Evolutionary conservation across 2,329 filamentous ascomycete genomes (phyloP), one percentile per base, ranked within the genome.

Genomic region (Reticulascus tulasneorum): DNA sequence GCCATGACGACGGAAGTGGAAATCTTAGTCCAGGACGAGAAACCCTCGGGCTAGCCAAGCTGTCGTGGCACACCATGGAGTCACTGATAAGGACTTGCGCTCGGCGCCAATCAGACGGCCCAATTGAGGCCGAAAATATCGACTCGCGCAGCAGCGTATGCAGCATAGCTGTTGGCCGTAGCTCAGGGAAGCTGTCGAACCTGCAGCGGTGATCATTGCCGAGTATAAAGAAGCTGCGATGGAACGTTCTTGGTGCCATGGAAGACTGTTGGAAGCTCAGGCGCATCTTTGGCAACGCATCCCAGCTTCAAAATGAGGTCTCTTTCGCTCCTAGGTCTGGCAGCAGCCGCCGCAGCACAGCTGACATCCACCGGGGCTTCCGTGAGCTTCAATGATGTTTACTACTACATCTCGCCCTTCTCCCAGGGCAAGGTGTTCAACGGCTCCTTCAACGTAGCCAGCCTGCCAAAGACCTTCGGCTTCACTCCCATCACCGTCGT

Each of bases 401-500:
- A 55, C 46, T 60, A 59, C 37, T 62, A 50, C 40, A 48, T 61
- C 35, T 60, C 58, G 3, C 59, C 59, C 16, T 60, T 47, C 38
- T 42, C 55, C 8, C 43, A 52, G 11, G 58, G 55, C 24, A 53
- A 52, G 12, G 36, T 55, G 24, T 26, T 38, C 11, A 40, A 48
- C 20, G 34, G 37, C 8, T 19, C 38, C 3, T 23, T 50, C 21
- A 29, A 32, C n/a, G 19, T 43, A 32, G 31, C 27, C 11, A 35
- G 38, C 3, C 42, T 59, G 3, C 47, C 52, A 6, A 38, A 38
- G 8, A 47, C 56, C 23, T 48, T 52, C 13, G 58, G 58, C 34
- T 59, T 63, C 46, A 47, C 48, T 9, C 56, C 59, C 5, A 50
- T 63, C 29, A 58, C 59, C 2, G 52, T 64, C 7, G 51, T 63